Evolutionary conservation across 352 stramenopile genomes (phyloP).

Genomic region (Phytophthora niederhauseri): DNA sequence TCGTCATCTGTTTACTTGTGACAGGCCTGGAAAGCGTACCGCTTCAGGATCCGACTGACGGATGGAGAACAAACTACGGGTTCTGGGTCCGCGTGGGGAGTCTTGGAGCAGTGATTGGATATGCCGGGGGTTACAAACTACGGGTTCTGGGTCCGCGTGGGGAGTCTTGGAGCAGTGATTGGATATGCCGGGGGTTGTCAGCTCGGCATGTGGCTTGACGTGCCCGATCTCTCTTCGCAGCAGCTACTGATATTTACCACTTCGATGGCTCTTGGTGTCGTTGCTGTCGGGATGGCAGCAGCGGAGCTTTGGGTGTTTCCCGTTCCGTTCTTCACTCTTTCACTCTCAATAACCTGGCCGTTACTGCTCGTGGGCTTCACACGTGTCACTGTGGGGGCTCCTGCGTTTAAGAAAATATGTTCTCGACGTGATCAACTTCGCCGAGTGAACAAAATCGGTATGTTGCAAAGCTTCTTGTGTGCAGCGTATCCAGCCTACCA

Average conservation of each 20-base stretch:
- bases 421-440: conserved; percentile 8
- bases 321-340: conserved; percentile 1
- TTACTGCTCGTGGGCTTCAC: not conserved
- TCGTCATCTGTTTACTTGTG: not conserved
- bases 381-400: not conserved
- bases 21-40: conserved; percentile 9
- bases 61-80: conserved; percentile 10
- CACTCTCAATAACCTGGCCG: not conserved
- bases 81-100: conserved; percentile 16
- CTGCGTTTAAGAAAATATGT: not conserved
- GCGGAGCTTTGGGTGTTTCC: not conserved
- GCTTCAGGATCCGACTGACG: conserved; percentile 4
- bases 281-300: not conserved
- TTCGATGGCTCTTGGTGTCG: not conserved
- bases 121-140: not conserved
- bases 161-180: not conserved
- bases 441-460: not conserved
- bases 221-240: not conserved
- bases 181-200: not conserved
- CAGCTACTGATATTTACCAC: not conserved
- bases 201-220: not conserved
- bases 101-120: not conserved
- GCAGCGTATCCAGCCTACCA: not conserved
- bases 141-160: conserved; percentile 19
- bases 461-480: not conserved